phyloP scores from a whole-genome alignment of 2,329 filamentous ascomycete genomes.

The Talaromyces sp. region DNA sequence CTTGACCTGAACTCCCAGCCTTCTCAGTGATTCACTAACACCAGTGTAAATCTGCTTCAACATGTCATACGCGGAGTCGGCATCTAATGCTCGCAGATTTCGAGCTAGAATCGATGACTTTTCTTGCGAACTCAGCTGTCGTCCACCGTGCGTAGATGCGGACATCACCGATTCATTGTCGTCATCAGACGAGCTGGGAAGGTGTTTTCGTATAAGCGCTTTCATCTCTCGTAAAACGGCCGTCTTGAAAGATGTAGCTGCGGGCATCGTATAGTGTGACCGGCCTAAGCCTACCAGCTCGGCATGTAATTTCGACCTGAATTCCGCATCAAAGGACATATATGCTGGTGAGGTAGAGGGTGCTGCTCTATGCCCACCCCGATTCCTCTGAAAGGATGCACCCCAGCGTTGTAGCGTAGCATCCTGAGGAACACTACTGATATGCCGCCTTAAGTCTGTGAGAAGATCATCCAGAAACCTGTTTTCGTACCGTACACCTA shows the following conservation, averaged over 20 bases:
- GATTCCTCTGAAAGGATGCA: constrained; percentile 67
- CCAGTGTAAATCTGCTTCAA: constrained; percentile 79
- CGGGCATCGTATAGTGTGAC: constrained; percentile 73
- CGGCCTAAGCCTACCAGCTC: constrained; percentile 76
- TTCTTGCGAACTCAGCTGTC: constrained; percentile 73
- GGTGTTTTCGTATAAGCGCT: constrained; percentile 73
- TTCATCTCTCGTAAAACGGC: constrained; percentile 82
- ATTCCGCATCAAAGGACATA: constrained; percentile 65
- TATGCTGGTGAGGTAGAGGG: constrained; percentile 74
- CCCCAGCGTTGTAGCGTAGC: constrained; percentile 85
- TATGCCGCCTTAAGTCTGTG: constrained; percentile 74
- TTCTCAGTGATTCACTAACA: constrained; percentile 79
- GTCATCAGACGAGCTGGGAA: constrained; percentile 91
- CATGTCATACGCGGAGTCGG: constrained; percentile 79
- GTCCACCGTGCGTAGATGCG: constrained; percentile 70
- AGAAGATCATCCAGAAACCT: constrained; percentile 76
- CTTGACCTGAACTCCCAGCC: constrained; percentile 87
- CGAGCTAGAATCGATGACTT: constrained; percentile 84
- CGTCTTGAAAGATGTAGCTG: constrained; percentile 80
- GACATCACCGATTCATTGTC: constrained; percentile 89
- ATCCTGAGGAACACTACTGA: constrained; percentile 65
- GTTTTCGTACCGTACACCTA: constrained; percentile 81
- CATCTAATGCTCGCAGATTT: constrained; percentile 78
- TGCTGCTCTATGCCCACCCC: constrained; percentile 64
- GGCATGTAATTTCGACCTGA: constrained; percentile 67